Base-by-base conservation (phyloP, 1,139 yeast species). In the Kluyveromyces sp. region DNA sequence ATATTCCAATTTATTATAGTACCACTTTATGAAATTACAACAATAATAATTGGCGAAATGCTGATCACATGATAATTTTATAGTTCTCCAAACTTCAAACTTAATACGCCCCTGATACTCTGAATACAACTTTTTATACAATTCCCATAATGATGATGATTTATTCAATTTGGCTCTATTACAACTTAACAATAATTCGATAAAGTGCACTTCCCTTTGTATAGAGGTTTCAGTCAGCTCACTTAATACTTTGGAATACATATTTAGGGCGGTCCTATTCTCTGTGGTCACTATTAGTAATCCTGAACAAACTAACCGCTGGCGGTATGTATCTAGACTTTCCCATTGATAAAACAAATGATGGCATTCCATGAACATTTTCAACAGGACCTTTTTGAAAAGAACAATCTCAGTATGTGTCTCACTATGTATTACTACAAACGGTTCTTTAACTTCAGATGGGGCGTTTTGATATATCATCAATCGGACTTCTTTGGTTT, bases 31-130 rank as follows among this genome's bases (percentile, higher is more conserved):
- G 21, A 66, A 61, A 42, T 64, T 63, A 69, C 74, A 68, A 1
- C 75, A 69, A 47, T 74, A 73, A 49, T 73, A 74, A 48, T 72
- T 74, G 2, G 73, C 61, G 8, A 65, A 62, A 53, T 74, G 79
- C 3, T 56, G 43, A 10, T 50, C 48, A 0, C 64, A 69, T 2
- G 71, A 41, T 34, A 34, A 6, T 5, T 27, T 41, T 7, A 41
- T 15, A 7, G 43, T 41, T 4, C 28, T 27, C 43, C 43, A 41
- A 7, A 34, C 43, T 4, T 41, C 3, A 34, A 41, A 41, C 6
- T 28, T 26, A 4, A 28, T 4, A 6, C 25, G 4, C 21, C 25
- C 32, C 7, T 21, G 28, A 27, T 28, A 27, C 30, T 26, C 27
- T 7, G 26, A 25, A 28, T 26, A 34, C 8, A 34, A n/a, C 27